phyloP scores from a whole-genome alignment of 2,329 filamentous ascomycete species.

The Colletotrichum lindemuthianum region DNA sequence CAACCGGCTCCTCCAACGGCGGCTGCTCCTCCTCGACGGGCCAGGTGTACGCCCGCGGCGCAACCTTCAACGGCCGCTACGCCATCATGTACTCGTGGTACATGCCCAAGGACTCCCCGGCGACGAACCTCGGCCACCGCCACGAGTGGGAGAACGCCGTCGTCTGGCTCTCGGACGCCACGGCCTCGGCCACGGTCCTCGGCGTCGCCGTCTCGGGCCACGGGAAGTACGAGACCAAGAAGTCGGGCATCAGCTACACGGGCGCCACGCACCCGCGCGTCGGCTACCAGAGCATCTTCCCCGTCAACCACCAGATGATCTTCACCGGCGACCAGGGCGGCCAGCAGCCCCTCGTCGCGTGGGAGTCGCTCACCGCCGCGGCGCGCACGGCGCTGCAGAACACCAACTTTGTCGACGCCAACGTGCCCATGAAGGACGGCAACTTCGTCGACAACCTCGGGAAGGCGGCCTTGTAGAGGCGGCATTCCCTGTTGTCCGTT shows the following conservation, averaged over 20 bases:
- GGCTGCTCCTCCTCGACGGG: constrained; percentile 43
- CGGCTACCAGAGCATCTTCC: constrained; percentile 44
- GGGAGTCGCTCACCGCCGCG: constrained; percentile 48
- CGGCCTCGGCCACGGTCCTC: constrained; percentile 42
- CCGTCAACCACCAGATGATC: constrained; percentile 48
- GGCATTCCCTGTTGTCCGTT: background rate
- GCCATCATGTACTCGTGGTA: constrained; percentile 50
- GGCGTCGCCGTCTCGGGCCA: constrained; percentile 46
- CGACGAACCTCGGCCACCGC: constrained; percentile 46
- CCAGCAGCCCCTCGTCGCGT: constrained; percentile 52
- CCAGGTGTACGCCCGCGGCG: constrained; percentile 47
- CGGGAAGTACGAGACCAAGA: constrained; percentile 43
- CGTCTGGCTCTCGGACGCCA: constrained; percentile 45
- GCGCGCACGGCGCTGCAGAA: constrained; percentile 46
- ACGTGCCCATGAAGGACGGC: constrained; percentile 48
- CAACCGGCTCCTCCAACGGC: constrained; percentile 41
- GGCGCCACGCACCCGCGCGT: constrained; percentile 43
- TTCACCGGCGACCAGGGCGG: constrained; percentile 47
- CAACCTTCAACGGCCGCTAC: constrained; percentile 40
- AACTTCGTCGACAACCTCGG: constrained; percentile 36
- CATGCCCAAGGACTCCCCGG: constrained; percentile 54
- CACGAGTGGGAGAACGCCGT: constrained; percentile 50
- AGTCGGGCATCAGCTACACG: constrained; percentile 39
- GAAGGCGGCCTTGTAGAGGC: constrained; percentile 27
- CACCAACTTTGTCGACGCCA: constrained; percentile 52